Evolutionary conservation across 2,329 filamentous ascomycete species (phyloP), one percentile per base, ranked within the genome.

Genomic region (Alternaria incomplexa): DNA sequence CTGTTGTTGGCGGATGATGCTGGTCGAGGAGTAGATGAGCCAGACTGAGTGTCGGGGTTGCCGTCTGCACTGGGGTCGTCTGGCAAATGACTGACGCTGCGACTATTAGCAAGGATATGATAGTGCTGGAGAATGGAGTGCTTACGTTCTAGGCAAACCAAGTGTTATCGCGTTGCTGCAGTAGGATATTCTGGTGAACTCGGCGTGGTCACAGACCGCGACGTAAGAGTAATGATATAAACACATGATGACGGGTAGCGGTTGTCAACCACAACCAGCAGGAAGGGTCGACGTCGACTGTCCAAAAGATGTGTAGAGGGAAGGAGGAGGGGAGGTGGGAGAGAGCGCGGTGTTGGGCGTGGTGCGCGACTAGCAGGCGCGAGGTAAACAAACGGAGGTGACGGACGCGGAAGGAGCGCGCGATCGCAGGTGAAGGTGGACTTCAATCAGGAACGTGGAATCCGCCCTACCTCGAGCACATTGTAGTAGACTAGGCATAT

Each of bases 171-270:
- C 71, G 47, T 65, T 74, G 58, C 73, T 67, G 71, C 79, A 81
- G 64, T 78, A 78, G 55, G 70, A 66, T 58, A 74, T 45, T 55
- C 66, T 70, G 60, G 63, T 72, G 28, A 80, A 53, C 46, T 78
- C 73, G 32, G 63, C 66, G 68, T 81, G 79, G 61, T 62, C 65
- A 66, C 79, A 81, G 23, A 50, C 26, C 6, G 72, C 71, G 58
- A 72, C 77, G 66, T 76, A 79, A 54, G 74, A 61, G 68, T 79
- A 80, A 62, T 53, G 61, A 63, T 79, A 81, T 7, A 68, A 52
- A 65, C 79, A 81, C 79, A 81, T 81, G 53, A 52, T 66, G 57
- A 50, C 52, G 48, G 63, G 56, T 45, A 51, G 61, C 61, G 26
- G 57, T 58, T 61, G 60, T 65, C 62, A 56, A 44, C 46, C 43